Base-by-base conservation (phyloP, 2,329 filamentous ascomycete genomes). In the Cyclaneusma minus region DNA sequence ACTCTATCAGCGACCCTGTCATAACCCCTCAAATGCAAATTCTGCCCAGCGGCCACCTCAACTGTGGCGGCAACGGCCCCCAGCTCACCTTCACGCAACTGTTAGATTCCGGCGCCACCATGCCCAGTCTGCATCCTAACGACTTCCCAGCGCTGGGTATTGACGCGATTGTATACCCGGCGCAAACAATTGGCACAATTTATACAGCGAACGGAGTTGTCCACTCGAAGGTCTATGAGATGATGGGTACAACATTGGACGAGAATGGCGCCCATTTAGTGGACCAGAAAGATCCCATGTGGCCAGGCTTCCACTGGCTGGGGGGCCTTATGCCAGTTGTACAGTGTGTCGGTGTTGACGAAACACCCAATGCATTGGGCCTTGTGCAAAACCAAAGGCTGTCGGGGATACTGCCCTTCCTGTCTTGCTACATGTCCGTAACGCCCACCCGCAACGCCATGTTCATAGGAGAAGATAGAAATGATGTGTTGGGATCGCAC, bases 101-200 rank as follows among this genome's bases (percentile, higher is more conserved):
- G 22, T 41, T 60, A 20, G 58, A 62, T 36, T 50, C 45, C 19
- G 58, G 58, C 24, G 51, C 56, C 5, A 58, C 54, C 1, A 46
- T 51, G 16, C 56, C 58, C 2, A 39, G 47, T 16, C 41, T 62
- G 16, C 43, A 42, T 27, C 23, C 34, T 7, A 24, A 35, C 10
- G 58, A 61, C 36, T 38, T 58, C 4, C 17, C 29, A 7, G 25
- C 33, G 3, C 39, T 61, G 4, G 40, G 45, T 3, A 48, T 60
- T 29, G 27, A 51, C 27, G 24, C 36, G 9, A 22, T 24, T 1
- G 33, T 18, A 7, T 58, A 60, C 38, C 37, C 54, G 4, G 48
- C 52, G 7, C 53, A 58, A 30, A 43, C 44, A 13, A 18, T 41
- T 6, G 43, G 26, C 13, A 26, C 13, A 16, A 31, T 41, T 25